A percentile compares a stretch with the other conserved stretches of the same genome.
Conservation (phyloP, 2,329 filamentous ascomycete species). For the Colletotrichum plurivorum region DNA sequence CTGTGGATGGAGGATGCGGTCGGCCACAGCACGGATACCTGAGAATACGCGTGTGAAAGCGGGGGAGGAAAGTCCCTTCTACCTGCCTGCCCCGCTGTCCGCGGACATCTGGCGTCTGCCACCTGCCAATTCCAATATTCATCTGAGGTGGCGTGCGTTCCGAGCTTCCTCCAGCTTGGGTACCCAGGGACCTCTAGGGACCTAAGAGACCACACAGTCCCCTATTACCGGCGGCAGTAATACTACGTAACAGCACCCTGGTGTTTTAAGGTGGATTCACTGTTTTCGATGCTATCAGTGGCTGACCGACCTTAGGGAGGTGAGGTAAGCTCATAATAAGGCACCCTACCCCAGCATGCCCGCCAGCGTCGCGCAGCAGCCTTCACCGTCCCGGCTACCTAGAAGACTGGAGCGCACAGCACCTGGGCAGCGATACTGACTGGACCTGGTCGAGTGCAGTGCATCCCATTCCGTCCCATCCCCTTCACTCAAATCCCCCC, state of each 20-base stretch:
- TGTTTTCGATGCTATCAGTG: conserved; percentile 17
- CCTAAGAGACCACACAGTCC: too few species aligned
- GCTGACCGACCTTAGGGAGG: conserved; percentile 18
- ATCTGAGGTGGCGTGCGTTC: conserved; percentile 31
- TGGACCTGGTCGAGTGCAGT: conserved; percentile 26
- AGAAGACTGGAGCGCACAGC: conserved; percentile 17
- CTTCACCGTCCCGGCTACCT: neutral
- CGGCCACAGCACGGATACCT: too few species aligned
- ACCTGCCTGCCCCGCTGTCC: conserved; percentile 15
- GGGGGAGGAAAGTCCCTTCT: neutral
- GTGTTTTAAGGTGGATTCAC: neutral
- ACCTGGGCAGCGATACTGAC: neutral
- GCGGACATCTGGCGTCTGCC: conserved; percentile 30
- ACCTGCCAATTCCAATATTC: conserved; percentile 29
- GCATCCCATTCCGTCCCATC: conserved; percentile 38
- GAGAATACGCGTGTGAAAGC: neutral
- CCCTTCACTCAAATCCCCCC: conserved; percentile 41
- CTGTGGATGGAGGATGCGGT: too few species aligned
- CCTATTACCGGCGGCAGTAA: too few species aligned
- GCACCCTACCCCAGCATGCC: conserved; percentile 1
- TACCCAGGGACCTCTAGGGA: too few species aligned
- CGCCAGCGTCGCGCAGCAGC: conserved; percentile 5
- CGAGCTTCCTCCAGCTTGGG: conserved; percentile 9
- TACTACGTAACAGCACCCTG: neutral
- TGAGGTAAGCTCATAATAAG: too few species aligned